Percentiles rank a stretch among this genome's conserved stretches.
Evolutionary conservation across 805 yeast genomes (phyloP).

Genomic region (Barnettozyma vustinii): DNA sequence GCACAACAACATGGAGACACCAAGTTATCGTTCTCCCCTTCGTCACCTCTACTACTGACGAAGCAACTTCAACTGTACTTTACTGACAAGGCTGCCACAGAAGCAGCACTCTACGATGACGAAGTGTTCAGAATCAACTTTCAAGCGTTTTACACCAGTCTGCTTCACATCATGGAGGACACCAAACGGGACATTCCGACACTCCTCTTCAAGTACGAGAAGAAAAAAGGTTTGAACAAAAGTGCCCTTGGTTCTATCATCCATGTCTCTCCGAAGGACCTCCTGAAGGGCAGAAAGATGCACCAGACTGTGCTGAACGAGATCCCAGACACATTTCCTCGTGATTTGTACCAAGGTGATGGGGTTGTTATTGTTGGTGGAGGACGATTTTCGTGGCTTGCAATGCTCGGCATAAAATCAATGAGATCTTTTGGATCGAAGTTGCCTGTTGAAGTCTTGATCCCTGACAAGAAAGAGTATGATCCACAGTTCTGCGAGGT

Average conservation of each 20-base stretch:
- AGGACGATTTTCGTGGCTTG: neutral
- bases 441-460: constrained; percentile 1
- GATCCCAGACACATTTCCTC: neutral
- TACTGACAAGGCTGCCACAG: neutral
- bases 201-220: neutral
- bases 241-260: neutral
- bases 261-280: neutral
- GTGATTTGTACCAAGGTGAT: constrained; percentile 2
- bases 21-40: neutral
- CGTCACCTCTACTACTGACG: neutral
- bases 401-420: neutral
- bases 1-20: neutral
- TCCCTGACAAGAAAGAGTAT: neutral
- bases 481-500: constrained; percentile 2
- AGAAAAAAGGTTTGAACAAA: neutral
- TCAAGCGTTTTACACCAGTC: neutral
- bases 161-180: neutral
- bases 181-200: neutral
- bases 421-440: neutral
- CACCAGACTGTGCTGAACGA: neutral
- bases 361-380: constrained; percentile 1
- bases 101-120: neutral
- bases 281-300: neutral
- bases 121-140: neutral
- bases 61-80: neutral